phyloP scores from a whole-genome alignment of 352 stramenopile genomes.

The Pythium angustatum region DNA sequence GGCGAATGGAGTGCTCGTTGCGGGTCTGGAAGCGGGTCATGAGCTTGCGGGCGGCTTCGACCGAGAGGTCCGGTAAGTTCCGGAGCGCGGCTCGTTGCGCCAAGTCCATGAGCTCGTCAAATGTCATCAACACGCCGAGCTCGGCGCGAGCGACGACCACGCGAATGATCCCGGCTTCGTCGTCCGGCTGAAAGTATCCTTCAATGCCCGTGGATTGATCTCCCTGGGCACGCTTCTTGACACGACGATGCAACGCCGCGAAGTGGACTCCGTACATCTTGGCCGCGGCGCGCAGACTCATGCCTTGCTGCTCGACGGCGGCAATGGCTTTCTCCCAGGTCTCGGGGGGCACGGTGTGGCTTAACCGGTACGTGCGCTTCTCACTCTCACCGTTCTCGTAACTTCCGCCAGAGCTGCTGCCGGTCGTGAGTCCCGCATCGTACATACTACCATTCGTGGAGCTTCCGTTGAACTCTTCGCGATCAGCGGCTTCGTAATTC shows the following conservation, averaged over 20 bases:
- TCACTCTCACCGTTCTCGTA: conserved; percentile 25
- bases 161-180: conserved; percentile 66
- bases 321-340: conserved; percentile 71
- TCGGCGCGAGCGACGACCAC: conserved; percentile 70
- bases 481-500: conserved; percentile 25
- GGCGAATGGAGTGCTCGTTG: conserved; percentile 61
- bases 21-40: conserved; percentile 57
- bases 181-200: conserved; percentile 67
- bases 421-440: conserved; percentile 18
- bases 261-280: conserved; percentile 68
- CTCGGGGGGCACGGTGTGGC: conserved; percentile 55
- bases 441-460: conserved; percentile 4
- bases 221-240: conserved; percentile 70
- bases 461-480: conserved; percentile 18
- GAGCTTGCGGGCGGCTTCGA: conserved; percentile 47
- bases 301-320: conserved; percentile 62
- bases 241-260: conserved; percentile 58
- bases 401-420: conserved; percentile 21
- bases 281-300: conserved; percentile 66
- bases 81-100: conserved; percentile 52
- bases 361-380: conserved; percentile 45
- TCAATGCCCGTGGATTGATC: conserved; percentile 41
- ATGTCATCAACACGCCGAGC: conserved; percentile 70
- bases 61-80: conserved; percentile 61
- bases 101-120: conserved; percentile 67